Conservation (phyloP, 305 asterid species). For the Fraxinus albicans region DNA sequence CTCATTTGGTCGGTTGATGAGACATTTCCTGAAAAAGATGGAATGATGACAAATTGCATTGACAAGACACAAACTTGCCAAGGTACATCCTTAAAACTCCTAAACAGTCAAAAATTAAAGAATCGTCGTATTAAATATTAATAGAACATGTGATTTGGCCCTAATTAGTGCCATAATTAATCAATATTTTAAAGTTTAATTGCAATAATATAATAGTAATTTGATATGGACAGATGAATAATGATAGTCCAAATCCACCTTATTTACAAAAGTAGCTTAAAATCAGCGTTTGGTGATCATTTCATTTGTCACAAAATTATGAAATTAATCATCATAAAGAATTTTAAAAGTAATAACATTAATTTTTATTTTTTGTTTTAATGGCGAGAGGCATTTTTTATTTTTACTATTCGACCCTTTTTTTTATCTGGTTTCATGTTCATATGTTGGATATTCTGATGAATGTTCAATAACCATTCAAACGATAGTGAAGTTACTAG, state of each 20-base stretch:
- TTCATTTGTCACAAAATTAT: conserved; percentile 4
- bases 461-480: no score
- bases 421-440: conserved; percentile 2
- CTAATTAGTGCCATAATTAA: conserved; percentile 25
- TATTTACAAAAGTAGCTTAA: conserved; percentile 1
- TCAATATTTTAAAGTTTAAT: neutral
- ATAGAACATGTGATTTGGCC: conserved; percentile 36
- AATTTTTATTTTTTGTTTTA: conserved; percentile 30
- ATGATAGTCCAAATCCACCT: conserved; percentile 12
- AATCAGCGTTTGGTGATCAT: neutral
- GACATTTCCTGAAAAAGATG: conserved; percentile 23
- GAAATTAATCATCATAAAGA: neutral
- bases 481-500: no score
- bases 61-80: conserved; percentile 28
- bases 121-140: conserved; percentile 9
- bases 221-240: neutral
- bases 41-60: conserved; percentile 13
- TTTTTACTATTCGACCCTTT: conserved; percentile 37
- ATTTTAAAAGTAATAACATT: conserved; percentile 14
- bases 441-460: neutral
- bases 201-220: no score
- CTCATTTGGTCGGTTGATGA: conserved; percentile 12
- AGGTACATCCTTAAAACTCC: conserved; percentile 29
- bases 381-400: conserved; percentile 53
- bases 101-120: neutral